phyloP scores from a whole-genome alignment of 2,329 filamentous ascomycete genomes.

The Sodiomyces alkalinus region DNA sequence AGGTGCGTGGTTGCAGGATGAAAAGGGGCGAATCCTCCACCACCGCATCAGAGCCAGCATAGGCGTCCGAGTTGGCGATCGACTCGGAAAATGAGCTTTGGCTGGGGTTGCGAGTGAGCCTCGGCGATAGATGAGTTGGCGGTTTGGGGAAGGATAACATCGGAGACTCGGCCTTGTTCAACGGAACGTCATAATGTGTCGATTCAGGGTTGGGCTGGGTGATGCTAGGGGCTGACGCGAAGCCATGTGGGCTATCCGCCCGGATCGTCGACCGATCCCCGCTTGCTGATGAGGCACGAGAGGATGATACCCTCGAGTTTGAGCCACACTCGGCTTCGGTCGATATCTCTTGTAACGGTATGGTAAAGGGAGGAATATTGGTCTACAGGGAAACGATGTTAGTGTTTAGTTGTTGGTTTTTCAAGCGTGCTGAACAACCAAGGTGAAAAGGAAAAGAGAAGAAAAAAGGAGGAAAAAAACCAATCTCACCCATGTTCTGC shows the following conservation, averaged over 20 bases:
- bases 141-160: conserved; percentile 2
- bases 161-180: conserved; percentile 3
- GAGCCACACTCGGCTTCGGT: too few relatives aligned
- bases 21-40: conserved; percentile 27
- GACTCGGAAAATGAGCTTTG: neutral
- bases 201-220: conserved; percentile 6
- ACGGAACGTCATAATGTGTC: conserved; percentile 12
- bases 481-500: conserved; percentile 54
- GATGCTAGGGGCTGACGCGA: conserved; percentile 5
- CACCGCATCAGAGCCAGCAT: conserved; percentile 1
- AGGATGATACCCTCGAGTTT: too few relatives aligned
- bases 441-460: neutral
- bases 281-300: conserved; percentile 7
- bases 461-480: too few relatives aligned
- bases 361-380: conserved; percentile 8
- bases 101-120: neutral
- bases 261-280: conserved; percentile 6
- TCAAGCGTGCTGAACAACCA: neutral
- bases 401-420: too few relatives aligned
- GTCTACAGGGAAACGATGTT: too few relatives aligned
- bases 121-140: neutral
- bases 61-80: neutral
- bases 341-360: conserved; percentile 9
- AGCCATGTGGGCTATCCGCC: conserved; percentile 6
- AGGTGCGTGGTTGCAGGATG: conserved; percentile 41